Percentiles rank a stretch among this genome's conserved stretches.
Conservation (phyloP, 2,329 filamentous ascomycete genomes). For the Ophiostoma triangulosporum region DNA sequence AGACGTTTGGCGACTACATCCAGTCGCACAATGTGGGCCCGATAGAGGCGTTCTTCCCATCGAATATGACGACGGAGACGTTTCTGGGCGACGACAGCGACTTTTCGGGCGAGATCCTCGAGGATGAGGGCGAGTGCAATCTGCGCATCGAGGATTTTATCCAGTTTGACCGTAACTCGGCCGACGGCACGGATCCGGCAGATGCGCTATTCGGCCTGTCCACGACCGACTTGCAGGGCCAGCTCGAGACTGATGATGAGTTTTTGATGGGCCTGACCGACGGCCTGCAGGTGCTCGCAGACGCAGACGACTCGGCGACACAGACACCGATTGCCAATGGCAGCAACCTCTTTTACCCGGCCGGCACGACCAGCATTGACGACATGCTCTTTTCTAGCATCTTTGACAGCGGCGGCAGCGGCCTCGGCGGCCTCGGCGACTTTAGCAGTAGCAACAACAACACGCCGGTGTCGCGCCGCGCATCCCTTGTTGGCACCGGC, state of each 20-base stretch:
- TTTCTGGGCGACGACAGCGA: slow-evolving; percentile 38
- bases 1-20: slow-evolving; percentile 42
- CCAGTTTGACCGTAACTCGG: slow-evolving; percentile 38
- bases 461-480: background rate
- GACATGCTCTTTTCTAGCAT: background rate
- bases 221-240: background rate
- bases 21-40: slow-evolving; percentile 55
- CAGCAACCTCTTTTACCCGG: background rate
- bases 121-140: slow-evolving; percentile 52
- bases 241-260: slow-evolving; percentile 2
- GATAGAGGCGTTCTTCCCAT: slow-evolving; percentile 60
- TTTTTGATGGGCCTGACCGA: slow-evolving; percentile 15
- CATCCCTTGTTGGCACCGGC: background rate
- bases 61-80: slow-evolving; percentile 43
- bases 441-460: background rate
- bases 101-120: slow-evolving; percentile 37
- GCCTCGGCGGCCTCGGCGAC: background rate
- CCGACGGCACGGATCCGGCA: slow-evolving; percentile 21
- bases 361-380: background rate
- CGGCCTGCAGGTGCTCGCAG: slow-evolving; percentile 30
- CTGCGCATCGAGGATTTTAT: slow-evolving; percentile 62
- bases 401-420: background rate
- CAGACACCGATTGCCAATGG: slow-evolving; percentile 13
- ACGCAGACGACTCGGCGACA: slow-evolving; percentile 36
- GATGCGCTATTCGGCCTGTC: slow-evolving; percentile 6